Conservation (phyloP, 2,329 filamentous ascomycete species). For the Tolypocladium sp. region DNA sequence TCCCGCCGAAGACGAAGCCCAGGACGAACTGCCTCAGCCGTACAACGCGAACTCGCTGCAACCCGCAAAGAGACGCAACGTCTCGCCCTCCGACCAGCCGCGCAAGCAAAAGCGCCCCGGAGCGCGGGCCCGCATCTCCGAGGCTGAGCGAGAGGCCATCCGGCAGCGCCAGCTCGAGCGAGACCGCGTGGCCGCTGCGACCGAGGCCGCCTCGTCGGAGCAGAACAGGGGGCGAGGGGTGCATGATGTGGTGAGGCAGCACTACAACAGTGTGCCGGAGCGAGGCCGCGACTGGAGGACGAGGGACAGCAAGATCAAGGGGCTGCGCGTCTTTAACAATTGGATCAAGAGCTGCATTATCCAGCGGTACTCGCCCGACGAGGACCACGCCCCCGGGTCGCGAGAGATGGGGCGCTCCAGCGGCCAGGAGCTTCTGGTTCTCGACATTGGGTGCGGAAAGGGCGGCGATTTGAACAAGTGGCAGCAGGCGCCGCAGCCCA, state of each 20-base stretch:
- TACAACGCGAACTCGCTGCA: constrained; percentile 52
- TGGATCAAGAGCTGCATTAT: constrained; percentile 98
- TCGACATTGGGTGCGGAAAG: constrained; percentile 95
- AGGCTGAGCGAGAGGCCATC: constrained; percentile 58
- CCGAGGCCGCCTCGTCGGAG: constrained; percentile 25
- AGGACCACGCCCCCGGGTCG: constrained; percentile 58
- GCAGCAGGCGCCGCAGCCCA: constrained; percentile 83
- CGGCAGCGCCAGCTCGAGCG: constrained; percentile 53
- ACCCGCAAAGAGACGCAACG: constrained; percentile 47
- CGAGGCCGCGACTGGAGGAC: constrained; percentile 89
- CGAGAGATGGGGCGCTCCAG: constrained; percentile 41
- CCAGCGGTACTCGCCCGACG: constrained; percentile 84
- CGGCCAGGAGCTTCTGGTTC: constrained; percentile 61
- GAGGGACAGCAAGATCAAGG: constrained; percentile 91
- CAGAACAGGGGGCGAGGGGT: constrained; percentile 41
- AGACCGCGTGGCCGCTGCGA: constrained; percentile 31
- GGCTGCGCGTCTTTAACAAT: constrained; percentile 90
- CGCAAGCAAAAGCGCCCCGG: constrained; percentile 63
- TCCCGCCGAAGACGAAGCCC: constrained; percentile 21
- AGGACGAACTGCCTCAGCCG: constrained; percentile 44
- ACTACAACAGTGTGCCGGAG: constrained; percentile 95
- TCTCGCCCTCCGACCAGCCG: constrained; percentile 45
- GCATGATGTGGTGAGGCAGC: constrained; percentile 80
- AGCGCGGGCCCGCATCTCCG: constrained; percentile 56
- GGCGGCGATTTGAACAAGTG: constrained; percentile 93